Conservation (phyloP, 208 protist species). For the Wallacemonas rigidus region DNA sequence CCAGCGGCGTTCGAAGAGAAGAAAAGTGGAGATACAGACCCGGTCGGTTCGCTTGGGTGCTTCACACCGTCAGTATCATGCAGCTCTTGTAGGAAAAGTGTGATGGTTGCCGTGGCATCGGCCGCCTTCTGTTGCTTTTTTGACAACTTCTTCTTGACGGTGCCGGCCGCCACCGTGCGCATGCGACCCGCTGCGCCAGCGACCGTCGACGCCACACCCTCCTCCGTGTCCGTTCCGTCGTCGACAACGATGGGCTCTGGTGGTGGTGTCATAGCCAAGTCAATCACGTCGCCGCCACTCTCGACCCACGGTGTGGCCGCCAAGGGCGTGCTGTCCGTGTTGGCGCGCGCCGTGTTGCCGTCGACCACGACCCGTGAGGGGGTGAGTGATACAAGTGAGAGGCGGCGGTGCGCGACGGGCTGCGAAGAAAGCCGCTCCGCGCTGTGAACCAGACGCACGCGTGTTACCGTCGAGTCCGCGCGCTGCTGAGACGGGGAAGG, state of each 20-base stretch:
- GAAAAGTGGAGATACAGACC: background rate
- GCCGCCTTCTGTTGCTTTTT: slow-evolving; percentile 16
- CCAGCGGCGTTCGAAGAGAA: background rate
- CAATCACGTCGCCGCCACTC: background rate
- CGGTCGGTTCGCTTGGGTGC: too few species aligned
- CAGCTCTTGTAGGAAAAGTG: slow-evolving; percentile 24
- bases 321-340: background rate
- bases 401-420: background rate
- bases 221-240: background rate
- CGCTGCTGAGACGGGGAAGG: background rate
- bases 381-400: background rate
- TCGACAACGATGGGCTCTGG: background rate
- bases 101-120: slow-evolving; percentile 20
- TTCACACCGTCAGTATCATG: background rate
- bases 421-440: slow-evolving; percentile 6
- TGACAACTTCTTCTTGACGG: background rate
- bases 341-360: background rate
- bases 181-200: background rate
- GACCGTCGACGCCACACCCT: background rate
- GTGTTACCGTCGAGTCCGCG: background rate
- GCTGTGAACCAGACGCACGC: slow-evolving; percentile 2
- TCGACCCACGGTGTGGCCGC: too few species aligned
- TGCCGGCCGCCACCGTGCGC: background rate
- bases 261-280: background rate
- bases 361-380: background rate